A percentile compares a stretch with the other conserved stretches of the same genome.
phyloP scores from a whole-genome alignment of 495 filamentous ascomycete genomes.

The Xylaria bambusicola region DNA sequence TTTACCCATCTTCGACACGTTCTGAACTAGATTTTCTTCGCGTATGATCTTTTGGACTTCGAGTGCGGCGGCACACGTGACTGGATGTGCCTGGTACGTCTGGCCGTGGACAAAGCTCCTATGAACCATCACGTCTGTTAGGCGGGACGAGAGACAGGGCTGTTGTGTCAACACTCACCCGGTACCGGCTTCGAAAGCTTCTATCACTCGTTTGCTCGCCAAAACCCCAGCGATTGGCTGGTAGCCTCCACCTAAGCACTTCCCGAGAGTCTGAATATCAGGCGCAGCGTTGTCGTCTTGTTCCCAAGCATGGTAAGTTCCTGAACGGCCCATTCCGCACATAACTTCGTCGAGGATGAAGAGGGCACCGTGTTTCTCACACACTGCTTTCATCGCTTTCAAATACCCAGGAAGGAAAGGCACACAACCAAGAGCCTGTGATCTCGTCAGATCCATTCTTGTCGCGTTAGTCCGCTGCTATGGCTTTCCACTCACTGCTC shows the following conservation, averaged over 20 bases:
- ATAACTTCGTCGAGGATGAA: constrained; percentile 66
- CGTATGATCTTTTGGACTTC: constrained; percentile 61
- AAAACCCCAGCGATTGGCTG: constrained; percentile 64
- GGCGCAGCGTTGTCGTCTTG: constrained; percentile 40
- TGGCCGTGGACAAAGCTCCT: constrained; percentile 59
- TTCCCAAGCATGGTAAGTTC: constrained; percentile 58
- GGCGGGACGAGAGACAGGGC: constrained; percentile 6
- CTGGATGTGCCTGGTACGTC: constrained; percentile 61
- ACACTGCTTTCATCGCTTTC: constrained; percentile 61
- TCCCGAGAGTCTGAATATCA: constrained; percentile 67
- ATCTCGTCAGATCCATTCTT: constrained; percentile 25
- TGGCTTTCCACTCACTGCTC: constrained; percentile 29
- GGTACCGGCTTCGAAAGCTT: constrained; percentile 58
- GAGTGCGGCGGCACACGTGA: constrained; percentile 60
- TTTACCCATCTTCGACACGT: constrained; percentile 53
- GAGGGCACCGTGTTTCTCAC: constrained; percentile 65
- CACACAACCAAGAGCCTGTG: constrained; percentile 66
- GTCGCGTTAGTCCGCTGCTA: background rate
- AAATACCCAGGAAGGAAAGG: constrained; percentile 65
- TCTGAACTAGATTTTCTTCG: constrained; percentile 55
- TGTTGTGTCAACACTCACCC: constrained; percentile 36
- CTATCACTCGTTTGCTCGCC: constrained; percentile 54
- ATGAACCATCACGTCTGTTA: constrained; percentile 1
- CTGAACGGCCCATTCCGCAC: constrained; percentile 66
- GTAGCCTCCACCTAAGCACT: constrained; percentile 68